Base-by-base conservation (phyloP, 768 basidiomycete genomes). In the Hygrophoropsis aurantiaca region DNA sequence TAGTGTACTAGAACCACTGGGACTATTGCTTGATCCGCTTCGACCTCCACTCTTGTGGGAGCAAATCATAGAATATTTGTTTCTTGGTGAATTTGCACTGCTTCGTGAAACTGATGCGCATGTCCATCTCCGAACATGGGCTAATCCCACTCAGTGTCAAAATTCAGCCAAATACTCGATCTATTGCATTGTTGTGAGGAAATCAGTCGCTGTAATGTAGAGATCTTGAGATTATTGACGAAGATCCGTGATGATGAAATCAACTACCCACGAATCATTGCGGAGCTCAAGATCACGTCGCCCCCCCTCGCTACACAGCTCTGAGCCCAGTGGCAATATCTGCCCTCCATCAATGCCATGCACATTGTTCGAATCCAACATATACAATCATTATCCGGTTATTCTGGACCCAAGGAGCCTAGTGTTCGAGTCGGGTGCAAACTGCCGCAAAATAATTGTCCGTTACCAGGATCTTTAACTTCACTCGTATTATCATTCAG, bases 1-100 rank as follows among this genome's bases (percentile, higher is more conserved):
- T n/a, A n/a, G n/a, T n/a, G n/a, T n/a, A n/a, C n/a, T n/a, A n/a
- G n/a, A n/a, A n/a, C n/a, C n/a, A n/a, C n/a, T n/a, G n/a, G n/a
- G n/a, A n/a, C n/a, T n/a, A n/a, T n/a, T n/a, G n/a, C 6, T 36
- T 7, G 4, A 36, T 16, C 35, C 35, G 9, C 35, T 34, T 18
- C 33, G 15, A 27, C 42, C 42, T 3, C 6, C 16, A n/a, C 21
- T 44, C 5, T 5, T 15, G 15, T 44, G 24, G 25, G 32, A 44
- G 7, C 9, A 44, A 6, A 19, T 44, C n/a, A 16, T 32, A 4
- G 23, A 44, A 6, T 44, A 32, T 16, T 6, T n/a, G 27, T 44
- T 33, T 16, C 21, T 44, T 4, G 21, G n/a, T 44, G 42, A 44
- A 44, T 44, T 44, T 44, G n/a, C 25, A n/a, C 42, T 44, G 15